phyloP scores from a whole-genome alignment of 2,329 filamentous ascomycete genomes.

The Orbilia javanica region DNA sequence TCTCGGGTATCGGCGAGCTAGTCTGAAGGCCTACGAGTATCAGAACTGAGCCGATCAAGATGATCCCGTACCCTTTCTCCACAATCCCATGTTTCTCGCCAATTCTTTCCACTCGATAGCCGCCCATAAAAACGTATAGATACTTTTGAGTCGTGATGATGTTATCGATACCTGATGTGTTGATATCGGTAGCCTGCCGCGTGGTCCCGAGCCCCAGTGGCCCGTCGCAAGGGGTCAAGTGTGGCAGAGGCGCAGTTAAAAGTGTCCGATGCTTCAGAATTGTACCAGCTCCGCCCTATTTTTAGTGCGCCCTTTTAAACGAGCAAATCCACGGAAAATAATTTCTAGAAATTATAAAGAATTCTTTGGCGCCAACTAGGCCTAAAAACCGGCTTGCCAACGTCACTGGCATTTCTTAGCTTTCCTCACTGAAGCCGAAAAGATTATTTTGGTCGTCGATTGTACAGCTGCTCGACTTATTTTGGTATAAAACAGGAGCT shows the following conservation, averaged over 20 bases:
- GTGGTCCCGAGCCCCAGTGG: not conserved
- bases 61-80: constrained; percentile 42
- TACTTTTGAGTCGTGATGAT: constrained; percentile 4
- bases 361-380: constrained; percentile 15
- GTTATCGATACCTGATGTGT: constrained; percentile 22
- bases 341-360: constrained; percentile 34
- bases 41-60: constrained; percentile 47
- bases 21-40: constrained; percentile 44
- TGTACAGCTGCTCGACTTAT: constrained; percentile 2
- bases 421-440: not conserved
- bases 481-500: constrained; percentile 32
- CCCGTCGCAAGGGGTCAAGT: constrained; percentile 16
- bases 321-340: not conserved
- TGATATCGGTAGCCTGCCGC: constrained; percentile 24
- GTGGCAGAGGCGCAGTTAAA: constrained; percentile 43
- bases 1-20: constrained; percentile 41
- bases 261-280: constrained; percentile 41
- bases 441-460: not conserved
- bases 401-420: constrained; percentile 4
- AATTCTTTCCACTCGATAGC: constrained; percentile 18
- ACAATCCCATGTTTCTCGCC: constrained; percentile 5
- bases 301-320: constrained; percentile 32
- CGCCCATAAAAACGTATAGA: constrained; percentile 10
- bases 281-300: constrained; percentile 40
- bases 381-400: constrained; percentile 28